Evolutionary conservation across 2,329 filamentous ascomycete genomes (phyloP).

Genomic region (Monilinia laxa): DNA sequence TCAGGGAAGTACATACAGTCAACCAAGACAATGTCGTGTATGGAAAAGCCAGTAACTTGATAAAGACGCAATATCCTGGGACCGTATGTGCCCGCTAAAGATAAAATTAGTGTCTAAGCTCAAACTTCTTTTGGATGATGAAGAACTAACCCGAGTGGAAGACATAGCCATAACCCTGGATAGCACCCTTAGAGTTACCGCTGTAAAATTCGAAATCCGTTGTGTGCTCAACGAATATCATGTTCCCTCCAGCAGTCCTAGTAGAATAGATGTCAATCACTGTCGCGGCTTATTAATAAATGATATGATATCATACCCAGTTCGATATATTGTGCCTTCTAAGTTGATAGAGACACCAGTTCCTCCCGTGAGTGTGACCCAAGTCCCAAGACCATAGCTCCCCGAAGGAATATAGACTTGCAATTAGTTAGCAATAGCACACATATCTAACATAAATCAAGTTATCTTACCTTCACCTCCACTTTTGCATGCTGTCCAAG

Average conservation of each 20-base stretch:
- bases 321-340: constrained; percentile 53
- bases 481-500: constrained; percentile 47
- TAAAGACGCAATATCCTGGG: constrained; percentile 32
- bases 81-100: constrained; percentile 24
- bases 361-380: constrained; percentile 50
- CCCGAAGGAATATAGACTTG: constrained; percentile 38
- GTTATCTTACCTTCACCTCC: constrained; percentile 41
- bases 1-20: constrained; percentile 27
- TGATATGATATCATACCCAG: constrained; percentile 39
- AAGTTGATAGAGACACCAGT: constrained; percentile 51
- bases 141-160: constrained; percentile 43
- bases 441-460: not conserved
- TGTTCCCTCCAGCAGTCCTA: constrained; percentile 48
- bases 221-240: constrained; percentile 52
- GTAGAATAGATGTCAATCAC: not conserved
- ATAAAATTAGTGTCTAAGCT: not conserved
- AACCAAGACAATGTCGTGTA: constrained; percentile 34
- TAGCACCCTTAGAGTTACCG: constrained; percentile 50
- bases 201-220: constrained; percentile 56
- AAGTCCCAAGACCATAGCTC: constrained; percentile 50
- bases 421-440: not conserved
- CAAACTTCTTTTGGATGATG: not conserved
- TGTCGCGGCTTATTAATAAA: not conserved
- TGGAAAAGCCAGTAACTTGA: constrained; percentile 30
- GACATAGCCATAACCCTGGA: constrained; percentile 53